Evolutionary conservation across 1,284 basidiomycete genomes (phyloP), one percentile per base, ranked within the genome.

Genomic region (Ganoderma sinense): DNA sequence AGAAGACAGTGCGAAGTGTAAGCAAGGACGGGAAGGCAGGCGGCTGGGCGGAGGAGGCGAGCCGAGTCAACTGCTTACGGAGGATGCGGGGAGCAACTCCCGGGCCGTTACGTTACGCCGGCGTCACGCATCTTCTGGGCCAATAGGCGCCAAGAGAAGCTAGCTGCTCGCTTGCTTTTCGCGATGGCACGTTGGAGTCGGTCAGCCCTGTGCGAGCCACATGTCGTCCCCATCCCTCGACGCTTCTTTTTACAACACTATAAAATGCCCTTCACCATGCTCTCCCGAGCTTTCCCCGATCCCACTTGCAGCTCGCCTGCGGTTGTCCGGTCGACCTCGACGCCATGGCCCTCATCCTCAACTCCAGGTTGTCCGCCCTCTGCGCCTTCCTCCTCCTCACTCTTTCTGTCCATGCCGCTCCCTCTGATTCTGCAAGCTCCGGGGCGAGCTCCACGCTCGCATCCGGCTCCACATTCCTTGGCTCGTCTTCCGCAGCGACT

Each of bases 301-400:
- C 72, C 26, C 64, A 13, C 66, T 60, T 20, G 36, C 51, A 39
- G 8, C 7, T 51, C 60, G 40, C 43, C 66, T 62, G 59, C 64
- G 26, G n/a, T 29, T 20, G 18, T 31, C 23, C n/a, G 16, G 56
- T 60, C 58, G 36, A 60, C 36, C 26, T 45, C 68, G 53, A 29
- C 66, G 60, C 66, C 62, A 73, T 73, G 70, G 68, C 64, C 36
- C 64, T 70, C 69, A 59, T 70, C 68, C 70, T 73, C 70, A 71
- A 58, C 69, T 18, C 70, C 4, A 55, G 67, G 69, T 71, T 70
- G 66, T 72, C 73, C 23, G 74, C 73, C 56, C 59, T 73, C 66
- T 69, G 65, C 68, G 69, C 68, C 43, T 67, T 72, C 66, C 72
- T 70, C 64, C 45, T 71, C 69, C 69, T 71, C 67, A 66, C 73